Conservation (phyloP, 345 rosid genomes). For the Eucalyptus cloeziana region DNA sequence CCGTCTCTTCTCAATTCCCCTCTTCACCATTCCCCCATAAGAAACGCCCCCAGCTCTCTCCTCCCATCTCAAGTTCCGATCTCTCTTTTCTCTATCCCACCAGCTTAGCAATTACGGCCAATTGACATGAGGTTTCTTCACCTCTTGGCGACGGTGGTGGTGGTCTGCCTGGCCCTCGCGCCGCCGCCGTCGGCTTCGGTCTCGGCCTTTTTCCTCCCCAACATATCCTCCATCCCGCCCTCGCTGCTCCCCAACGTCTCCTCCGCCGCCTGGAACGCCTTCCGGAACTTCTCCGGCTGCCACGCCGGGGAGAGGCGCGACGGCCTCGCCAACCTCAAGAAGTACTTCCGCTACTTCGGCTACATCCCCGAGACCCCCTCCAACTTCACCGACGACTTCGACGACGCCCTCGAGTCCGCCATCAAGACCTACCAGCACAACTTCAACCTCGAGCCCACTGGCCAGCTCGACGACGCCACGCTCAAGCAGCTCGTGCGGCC, state of each 20-base stretch:
- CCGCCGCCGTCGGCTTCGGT: neutral
- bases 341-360: constrained; percentile 69
- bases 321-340: constrained; percentile 61
- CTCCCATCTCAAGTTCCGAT: neutral
- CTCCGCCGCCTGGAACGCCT: constrained; percentile 48
- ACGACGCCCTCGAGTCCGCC: constrained; percentile 45
- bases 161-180: neutral
- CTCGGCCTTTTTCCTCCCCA: constrained; percentile 21
- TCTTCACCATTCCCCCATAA: neutral
- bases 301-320: constrained; percentile 36
- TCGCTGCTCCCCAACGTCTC: constrained; percentile 6
- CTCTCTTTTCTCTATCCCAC: neutral
- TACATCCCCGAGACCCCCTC: constrained; percentile 26
- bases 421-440: constrained; percentile 60
- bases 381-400: constrained; percentile 66
- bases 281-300: constrained; percentile 50
- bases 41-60: neutral
- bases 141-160: neutral
- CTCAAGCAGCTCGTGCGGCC: constrained; percentile 51
- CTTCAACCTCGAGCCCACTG: constrained; percentile 64
- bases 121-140: neutral
- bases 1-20: neutral
- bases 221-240: constrained; percentile 26
- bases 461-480: constrained; percentile 57
- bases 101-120: neutral